Percentiles rank a stretch among this genome's conserved stretches.
Conservation (phyloP, 2,329 filamentous ascomycete genomes). For the Nothophaeocryptopus gaeumannii region DNA sequence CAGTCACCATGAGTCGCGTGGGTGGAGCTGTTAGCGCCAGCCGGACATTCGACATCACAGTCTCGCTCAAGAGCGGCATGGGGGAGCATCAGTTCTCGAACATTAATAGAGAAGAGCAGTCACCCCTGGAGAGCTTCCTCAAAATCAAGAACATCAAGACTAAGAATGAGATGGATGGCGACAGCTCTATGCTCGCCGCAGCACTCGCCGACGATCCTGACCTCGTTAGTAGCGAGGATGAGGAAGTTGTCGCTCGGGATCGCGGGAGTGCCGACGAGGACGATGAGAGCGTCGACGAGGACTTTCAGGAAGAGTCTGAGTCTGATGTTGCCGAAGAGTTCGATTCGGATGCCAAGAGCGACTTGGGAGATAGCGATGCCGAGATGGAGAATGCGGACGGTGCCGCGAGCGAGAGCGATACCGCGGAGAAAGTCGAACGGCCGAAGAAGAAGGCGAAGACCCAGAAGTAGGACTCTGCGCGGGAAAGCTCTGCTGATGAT, state of each 20-base stretch:
- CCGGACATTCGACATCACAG: constrained; percentile 94
- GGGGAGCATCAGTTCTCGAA: constrained; percentile 97
- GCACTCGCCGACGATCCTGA: constrained; percentile 75
- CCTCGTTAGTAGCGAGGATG: constrained; percentile 75
- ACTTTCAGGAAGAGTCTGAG: constrained; percentile 89
- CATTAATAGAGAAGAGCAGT: constrained; percentile 97
- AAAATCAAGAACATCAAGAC: constrained; percentile 90
- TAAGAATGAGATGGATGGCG: constrained; percentile 98
- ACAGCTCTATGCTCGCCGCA: constrained; percentile 69
- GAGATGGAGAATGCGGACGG: constrained; percentile 60
- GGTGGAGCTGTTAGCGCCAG: constrained; percentile 90
- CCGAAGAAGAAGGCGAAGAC: constrained; percentile 66
- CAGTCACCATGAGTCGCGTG: constrained; percentile 92
- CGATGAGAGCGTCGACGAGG: constrained; percentile 90
- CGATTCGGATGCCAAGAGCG: constrained; percentile 87
- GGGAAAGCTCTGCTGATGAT: too few relatives aligned
- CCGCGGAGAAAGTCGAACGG: constrained; percentile 54
- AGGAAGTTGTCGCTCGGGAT: constrained; percentile 74
- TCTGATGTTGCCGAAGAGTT: constrained; percentile 96
- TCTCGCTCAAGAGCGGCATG: constrained; percentile 75
- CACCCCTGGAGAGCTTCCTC: constrained; percentile 96
- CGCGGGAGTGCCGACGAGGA: constrained; percentile 94
- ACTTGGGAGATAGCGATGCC: constrained; percentile 60
- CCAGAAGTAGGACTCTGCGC: constrained; percentile 11
- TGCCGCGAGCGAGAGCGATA: constrained; percentile 44